Evolutionary conservation across 495 filamentous ascomycete genomes (phyloP).

Genomic region (Clavariopsis aquatica): DNA sequence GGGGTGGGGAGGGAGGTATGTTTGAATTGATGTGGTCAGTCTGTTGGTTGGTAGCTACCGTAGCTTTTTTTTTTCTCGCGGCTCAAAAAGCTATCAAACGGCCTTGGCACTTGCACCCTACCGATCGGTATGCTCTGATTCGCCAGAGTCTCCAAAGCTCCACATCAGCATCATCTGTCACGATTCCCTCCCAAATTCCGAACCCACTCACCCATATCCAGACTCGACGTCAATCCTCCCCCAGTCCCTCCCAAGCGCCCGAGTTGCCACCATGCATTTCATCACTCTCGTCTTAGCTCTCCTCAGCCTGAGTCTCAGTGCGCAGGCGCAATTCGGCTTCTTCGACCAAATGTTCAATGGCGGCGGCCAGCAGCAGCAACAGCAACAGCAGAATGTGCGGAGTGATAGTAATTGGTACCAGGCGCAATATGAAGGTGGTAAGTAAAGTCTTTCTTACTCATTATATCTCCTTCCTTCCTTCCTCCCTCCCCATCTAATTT

Average conservation of each 20-base stretch:
- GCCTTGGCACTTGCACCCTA: constrained; percentile 13
- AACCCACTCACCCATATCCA: constrained; percentile 1
- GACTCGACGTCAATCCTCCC: too few species aligned
- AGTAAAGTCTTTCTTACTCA: constrained; percentile 25
- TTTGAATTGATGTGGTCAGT: neutral
- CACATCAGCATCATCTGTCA: constrained; percentile 31
- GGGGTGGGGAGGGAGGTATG: neutral
- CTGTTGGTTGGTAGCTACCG: neutral
- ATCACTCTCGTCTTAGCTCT: constrained; percentile 47
- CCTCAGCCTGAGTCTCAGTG: constrained; percentile 44
- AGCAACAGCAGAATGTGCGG: constrained; percentile 70
- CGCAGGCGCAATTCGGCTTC: constrained; percentile 70
- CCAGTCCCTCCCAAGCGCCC: too few species aligned
- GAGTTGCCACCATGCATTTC: constrained; percentile 38
- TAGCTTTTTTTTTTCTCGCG: neutral
- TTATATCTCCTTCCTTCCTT: neutral
- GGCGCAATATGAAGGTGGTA: constrained; percentile 65
- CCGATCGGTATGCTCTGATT: constrained; percentile 3
- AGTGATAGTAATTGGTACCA: constrained; percentile 80
- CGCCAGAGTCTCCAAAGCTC: constrained; percentile 5
- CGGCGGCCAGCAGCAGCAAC: constrained; percentile 59
- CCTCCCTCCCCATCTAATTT: neutral
- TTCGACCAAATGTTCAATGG: constrained; percentile 79
- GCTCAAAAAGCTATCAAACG: neutral
- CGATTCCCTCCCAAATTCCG: neutral